Percentiles rank a stretch among this genome's conserved stretches.
Evolutionary conservation across 805 yeast genomes (phyloP).

Genomic region (Pichia paraexigua): DNA sequence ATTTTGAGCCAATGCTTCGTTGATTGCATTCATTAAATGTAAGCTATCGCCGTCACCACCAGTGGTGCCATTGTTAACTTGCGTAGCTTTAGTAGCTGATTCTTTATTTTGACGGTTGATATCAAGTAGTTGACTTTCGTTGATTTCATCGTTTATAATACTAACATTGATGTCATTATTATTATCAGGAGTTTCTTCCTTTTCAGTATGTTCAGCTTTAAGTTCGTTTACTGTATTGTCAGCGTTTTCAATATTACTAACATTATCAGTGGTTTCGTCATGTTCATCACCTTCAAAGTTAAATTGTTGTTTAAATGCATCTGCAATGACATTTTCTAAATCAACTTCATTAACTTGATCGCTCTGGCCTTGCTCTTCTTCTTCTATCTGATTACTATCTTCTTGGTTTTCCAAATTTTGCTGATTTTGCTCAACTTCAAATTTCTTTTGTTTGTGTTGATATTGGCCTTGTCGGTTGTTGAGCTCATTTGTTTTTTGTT

Average conservation of each 20-base stretch:
- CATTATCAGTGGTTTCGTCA: background rate
- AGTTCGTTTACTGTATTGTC: background rate
- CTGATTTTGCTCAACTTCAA: background rate
- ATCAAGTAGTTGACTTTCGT: background rate
- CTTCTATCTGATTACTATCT: background rate
- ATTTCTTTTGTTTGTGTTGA: background rate
- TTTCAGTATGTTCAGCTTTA: too few relatives aligned
- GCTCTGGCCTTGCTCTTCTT: background rate
- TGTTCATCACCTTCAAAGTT: background rate
- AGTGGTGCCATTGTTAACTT: background rate
- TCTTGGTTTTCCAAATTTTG: background rate
- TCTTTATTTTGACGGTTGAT: background rate
- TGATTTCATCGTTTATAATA: background rate
- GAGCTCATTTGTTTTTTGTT: background rate
- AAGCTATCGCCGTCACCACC: background rate
- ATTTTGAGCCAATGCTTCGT: conserved; percentile 9
- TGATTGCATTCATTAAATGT: conserved; percentile 10
- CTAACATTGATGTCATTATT: background rate
- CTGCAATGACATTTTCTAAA: conserved; percentile 12
- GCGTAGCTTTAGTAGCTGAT: background rate
- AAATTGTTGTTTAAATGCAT: conserved; percentile 10
- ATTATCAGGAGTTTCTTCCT: background rate
- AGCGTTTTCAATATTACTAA: background rate
- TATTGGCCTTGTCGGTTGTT: background rate
- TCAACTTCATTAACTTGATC: background rate